Base-by-base conservation (phyloP, 352 stramenopile genomes). In the Phytophthora colocasiae region DNA sequence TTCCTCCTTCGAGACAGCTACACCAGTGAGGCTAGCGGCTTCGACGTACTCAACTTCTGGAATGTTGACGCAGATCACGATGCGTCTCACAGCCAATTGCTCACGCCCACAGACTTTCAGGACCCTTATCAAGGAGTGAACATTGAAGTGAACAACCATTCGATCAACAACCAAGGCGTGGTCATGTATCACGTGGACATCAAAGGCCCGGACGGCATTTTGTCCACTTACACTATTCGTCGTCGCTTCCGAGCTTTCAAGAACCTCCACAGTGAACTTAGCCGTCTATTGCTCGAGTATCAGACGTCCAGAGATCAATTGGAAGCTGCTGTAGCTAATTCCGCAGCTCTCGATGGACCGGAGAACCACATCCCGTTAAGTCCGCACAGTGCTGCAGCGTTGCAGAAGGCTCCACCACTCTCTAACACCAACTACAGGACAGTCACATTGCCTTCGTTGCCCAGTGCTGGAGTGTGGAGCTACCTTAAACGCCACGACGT, bases 141-240 rank as follows among this genome's bases (percentile, higher is more conserved):
- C 0, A 58, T 93, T n/a, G 83, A 89, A 24, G 83, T 93, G 2
- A 90, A 82, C 29, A 85, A 77, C 47, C 88, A 90, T 68, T 90
- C 81, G 11, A 83, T 90, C 47, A 88, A 85, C 29, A 83, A 78
- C 41, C 83, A 93, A 67, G 88, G 88, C 54, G 82, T 90, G 10
- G 87, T 96, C 55, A 93, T 96, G 84, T 96, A 96, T 61, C 87
- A 96, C 69, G 85, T 96, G 49, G 87, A 96, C 52, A 92, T 96
- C 44, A 90, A 92, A 60, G 83, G 83, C 8, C 86, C 85, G 0
- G 75, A 93, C 29, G 85, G 85, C 0, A 68, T 93, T 48, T 63
- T 95, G 11, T 91, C 83, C 38, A 92, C 87, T 4, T 96, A 96
- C 78, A 96, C 87, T 5, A 96, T 96, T 67, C 85, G 87, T 7